A percentile compares a stretch with the other conserved stretches of the same genome.
Evolutionary conservation across 805 yeast species (phyloP).

Genomic region (Nakazawaea molendinolei): DNA sequence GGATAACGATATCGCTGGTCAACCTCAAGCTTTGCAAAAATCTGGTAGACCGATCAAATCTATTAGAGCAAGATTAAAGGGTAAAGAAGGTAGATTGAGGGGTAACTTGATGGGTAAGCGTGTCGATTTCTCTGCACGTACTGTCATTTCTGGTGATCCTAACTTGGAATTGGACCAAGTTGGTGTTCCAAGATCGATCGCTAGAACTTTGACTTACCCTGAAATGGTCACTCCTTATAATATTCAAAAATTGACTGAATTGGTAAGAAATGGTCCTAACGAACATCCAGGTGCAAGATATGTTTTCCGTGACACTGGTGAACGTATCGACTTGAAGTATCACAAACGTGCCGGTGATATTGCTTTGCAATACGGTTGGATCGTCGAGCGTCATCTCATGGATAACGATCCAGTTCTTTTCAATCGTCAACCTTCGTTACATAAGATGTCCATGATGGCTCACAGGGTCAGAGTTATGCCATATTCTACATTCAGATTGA

Average conservation of each 20-base stretch:
- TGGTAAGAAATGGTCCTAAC: slow-evolving; percentile 96
- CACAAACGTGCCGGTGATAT: slow-evolving; percentile 98
- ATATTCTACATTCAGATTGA: slow-evolving; percentile 93
- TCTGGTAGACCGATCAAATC: slow-evolving; percentile 98
- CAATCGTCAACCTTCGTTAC: slow-evolving; percentile 98
- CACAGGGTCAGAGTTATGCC: slow-evolving; percentile 99
- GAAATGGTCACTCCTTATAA: slow-evolving; percentile 97
- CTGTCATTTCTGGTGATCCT: slow-evolving; percentile 99
- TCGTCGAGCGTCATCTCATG: slow-evolving; percentile 96
- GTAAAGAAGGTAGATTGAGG: slow-evolving; percentile 98
- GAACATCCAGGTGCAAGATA: slow-evolving; percentile 99
- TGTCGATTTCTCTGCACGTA: slow-evolving; percentile 98
- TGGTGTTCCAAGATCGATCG: slow-evolving; percentile 97
- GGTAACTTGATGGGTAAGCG: slow-evolving; percentile 99
- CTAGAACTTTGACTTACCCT: slow-evolving; percentile 91
- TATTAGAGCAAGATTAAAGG: slow-evolving; percentile 98
- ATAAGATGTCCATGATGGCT: slow-evolving; percentile 99
- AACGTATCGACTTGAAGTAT: slow-evolving; percentile 94
- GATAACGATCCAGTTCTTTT: slow-evolving; percentile 96
- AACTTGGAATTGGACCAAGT: slow-evolving; percentile 96
- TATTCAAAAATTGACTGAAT: slow-evolving; percentile 86
- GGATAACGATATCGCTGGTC: slow-evolving; percentile 99
- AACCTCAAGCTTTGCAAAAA: slow-evolving; percentile 97
- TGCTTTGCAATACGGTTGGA: slow-evolving; percentile 98
- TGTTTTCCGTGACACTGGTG: slow-evolving; percentile 97